Base-by-base conservation (phyloP, 2,329 filamentous ascomycete genomes). In the Colletotrichum camelliae region DNA sequence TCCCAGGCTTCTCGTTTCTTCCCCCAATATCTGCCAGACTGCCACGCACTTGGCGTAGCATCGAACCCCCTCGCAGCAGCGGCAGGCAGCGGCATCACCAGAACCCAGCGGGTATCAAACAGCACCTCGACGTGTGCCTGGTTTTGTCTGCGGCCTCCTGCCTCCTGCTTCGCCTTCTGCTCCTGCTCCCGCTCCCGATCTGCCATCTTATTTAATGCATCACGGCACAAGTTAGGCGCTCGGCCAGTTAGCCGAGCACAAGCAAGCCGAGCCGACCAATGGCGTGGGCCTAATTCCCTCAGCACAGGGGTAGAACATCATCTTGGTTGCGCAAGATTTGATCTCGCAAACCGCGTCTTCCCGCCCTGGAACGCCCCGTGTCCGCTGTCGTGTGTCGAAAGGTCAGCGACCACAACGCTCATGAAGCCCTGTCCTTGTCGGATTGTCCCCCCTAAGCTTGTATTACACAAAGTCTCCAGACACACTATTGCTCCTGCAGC, bases 311-410 rank as follows among this genome's bases (percentile, higher is more conserved):
- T 10, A 27, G n/a, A 15, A 39, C 29, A 67, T 31, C 60, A 62
- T 76, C 71, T 61, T 55, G 65, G 66, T 70, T 62, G 71, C 66
- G 71, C 74, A 65, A 74, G 60, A 75, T 75, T 74, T 74, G 65
- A 76, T 75, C 74, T 76, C 60, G 71, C 74, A 55, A 76, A 70
- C 70, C 74, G 66, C 71, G 66, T 60, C 74, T 61, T 70, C 71
- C 74, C 65, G 71, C 67, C 57, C 71, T 76, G 60, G 65, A 39
- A 74, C 71, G 66, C 60, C 60, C 73, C 69, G 68, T 67, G 33
- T 75, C 64, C 70, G 58, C 70, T 64, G 48, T 62, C 55, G 43
- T 62, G 62, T 72, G 68, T 67, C 62, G 55, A 70, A 12, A 75
- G 55, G 55, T 62, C 57, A 39, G n/a, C 35, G 16, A 58, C 29